Percentiles rank a stretch among this genome's conserved stretches.
Evolutionary conservation across 768 basidiomycete species (phyloP).

Genomic region (Russula compacta): DNA sequence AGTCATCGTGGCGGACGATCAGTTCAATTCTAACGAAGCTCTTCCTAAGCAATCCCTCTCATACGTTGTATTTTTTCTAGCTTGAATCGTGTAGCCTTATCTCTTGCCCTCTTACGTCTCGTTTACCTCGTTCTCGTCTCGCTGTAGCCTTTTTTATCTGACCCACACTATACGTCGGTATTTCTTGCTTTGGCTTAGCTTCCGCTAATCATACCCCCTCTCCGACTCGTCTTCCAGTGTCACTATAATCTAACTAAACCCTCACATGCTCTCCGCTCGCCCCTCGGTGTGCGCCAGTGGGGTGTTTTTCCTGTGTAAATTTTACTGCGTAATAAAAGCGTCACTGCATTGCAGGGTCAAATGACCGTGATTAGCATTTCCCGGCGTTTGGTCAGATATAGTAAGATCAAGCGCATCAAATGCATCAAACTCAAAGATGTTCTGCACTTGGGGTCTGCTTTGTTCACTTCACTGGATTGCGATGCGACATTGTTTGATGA

Average conservation of each 20-base stretch:
- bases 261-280: neutral
- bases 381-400: too few relatives aligned
- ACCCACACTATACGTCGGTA: neutral
- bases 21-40: neutral
- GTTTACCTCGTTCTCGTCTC: neutral
- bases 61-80: slow-evolving; percentile 3
- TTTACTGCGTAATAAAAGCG: neutral
- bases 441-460: too few relatives aligned
- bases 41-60: neutral
- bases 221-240: neutral
- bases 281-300: neutral
- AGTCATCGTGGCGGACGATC: slow-evolving; percentile 10
- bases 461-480: too few relatives aligned
- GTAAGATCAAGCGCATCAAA: too few relatives aligned
- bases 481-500: too few relatives aligned
- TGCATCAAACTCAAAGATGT: too few relatives aligned
- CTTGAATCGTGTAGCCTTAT: slow-evolving; percentile 15
- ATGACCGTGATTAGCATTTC: neutral
- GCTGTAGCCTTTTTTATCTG: slow-evolving; percentile 13
- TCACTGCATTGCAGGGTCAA: neutral
- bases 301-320: neutral
- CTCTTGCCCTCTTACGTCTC: neutral
- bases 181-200: neutral
- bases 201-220: slow-evolving; percentile 2
- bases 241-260: neutral